Evolutionary conservation across 2,329 filamentous ascomycete genomes (phyloP), one percentile per base, ranked within the genome.

Genomic region (Paraphaeosphaeria sporulosa): DNA sequence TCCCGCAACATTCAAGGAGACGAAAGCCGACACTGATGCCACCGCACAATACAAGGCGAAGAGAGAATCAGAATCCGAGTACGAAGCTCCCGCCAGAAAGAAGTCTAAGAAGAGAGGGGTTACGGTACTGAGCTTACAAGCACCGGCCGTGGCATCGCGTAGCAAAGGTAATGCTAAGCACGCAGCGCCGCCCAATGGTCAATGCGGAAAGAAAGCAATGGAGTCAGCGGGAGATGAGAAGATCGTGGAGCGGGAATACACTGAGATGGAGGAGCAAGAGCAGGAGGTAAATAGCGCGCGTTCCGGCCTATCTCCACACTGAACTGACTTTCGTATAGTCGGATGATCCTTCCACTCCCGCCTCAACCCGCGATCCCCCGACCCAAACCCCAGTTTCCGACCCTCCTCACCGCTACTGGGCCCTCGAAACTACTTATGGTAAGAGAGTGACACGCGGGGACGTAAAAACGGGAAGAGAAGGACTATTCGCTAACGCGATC

Each of bases 371-470:
- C 15, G 15, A 12, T 6, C 15, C 23, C n/a, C 1, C 17, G 23
- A 17, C 34, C 10, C 6, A 34, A 4, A 7, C 9, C 17, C 17
- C 25, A 10, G 7, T 19, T 27, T 9, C 30, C 21, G 19, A 4
- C 17, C 34, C 12, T 17, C 42, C 52, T 27, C n/a, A 27, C 21
- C 17, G 4, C 9, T 27, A 27, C 10, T 23, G 21, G 21, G 4
- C 49, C n/a, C 34, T 58, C 3, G 53, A 63, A 15, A n/a, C 60
- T 5, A 48, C 13, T 38, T 63, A 65, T 32, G 63, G 60, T 34
- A 65, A 63, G 54, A 53, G 63, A 19, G 59, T 59, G 17, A 64
- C 62, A 2, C 51, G 62, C 3, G 38, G 57, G 2, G 62, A 64
- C 8, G 34, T n/a, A 13, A 42, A 27, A 13, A 40, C 17, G n/a